phyloP scores from a whole-genome alignment of 2,329 filamentous ascomycete genomes.

The Tolypocladium nubicola region DNA sequence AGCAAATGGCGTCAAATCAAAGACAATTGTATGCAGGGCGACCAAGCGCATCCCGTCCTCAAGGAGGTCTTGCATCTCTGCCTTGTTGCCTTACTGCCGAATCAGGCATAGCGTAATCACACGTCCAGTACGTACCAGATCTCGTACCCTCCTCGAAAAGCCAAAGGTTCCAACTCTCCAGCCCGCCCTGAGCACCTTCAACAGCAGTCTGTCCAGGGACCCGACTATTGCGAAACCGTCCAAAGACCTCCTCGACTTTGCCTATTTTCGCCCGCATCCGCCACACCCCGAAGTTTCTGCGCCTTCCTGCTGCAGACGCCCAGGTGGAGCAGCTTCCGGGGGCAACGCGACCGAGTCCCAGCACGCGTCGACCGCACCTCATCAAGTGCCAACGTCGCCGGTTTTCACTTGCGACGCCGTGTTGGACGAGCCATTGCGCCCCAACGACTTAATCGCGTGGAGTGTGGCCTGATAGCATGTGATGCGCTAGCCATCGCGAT shows the following conservation, averaged over 20 bases:
- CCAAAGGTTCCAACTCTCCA: conserved; percentile 3
- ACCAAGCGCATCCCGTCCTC: neutral
- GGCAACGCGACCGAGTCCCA: conserved; percentile 1
- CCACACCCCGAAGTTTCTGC: neutral
- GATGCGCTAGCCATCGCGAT: conserved; percentile 17
- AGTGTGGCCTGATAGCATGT: conserved; percentile 7
- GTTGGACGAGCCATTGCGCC: conserved; percentile 14
- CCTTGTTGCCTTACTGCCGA: conserved; percentile 20
- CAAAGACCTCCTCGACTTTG: neutral
- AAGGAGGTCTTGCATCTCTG: conserved; percentile 9
- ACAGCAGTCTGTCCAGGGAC: neutral
- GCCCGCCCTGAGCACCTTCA: neutral
- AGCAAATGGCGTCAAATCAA: neutral
- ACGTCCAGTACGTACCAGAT: conserved; percentile 12
- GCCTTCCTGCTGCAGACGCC: neutral
- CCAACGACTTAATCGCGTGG: conserved; percentile 6
- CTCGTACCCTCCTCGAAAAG: conserved; percentile 4
- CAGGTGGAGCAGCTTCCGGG: neutral
- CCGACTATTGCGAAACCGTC: neutral
- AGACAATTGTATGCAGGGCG: neutral
- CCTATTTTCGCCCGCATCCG: neutral
- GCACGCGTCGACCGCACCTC: conserved; percentile 2
- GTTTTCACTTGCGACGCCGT: conserved; percentile 3
- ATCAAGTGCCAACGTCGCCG: neutral
- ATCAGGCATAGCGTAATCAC: conserved; percentile 13